phyloP scores from a whole-genome alignment of 148 eudicot genomes.

The Rheum nobile region DNA sequence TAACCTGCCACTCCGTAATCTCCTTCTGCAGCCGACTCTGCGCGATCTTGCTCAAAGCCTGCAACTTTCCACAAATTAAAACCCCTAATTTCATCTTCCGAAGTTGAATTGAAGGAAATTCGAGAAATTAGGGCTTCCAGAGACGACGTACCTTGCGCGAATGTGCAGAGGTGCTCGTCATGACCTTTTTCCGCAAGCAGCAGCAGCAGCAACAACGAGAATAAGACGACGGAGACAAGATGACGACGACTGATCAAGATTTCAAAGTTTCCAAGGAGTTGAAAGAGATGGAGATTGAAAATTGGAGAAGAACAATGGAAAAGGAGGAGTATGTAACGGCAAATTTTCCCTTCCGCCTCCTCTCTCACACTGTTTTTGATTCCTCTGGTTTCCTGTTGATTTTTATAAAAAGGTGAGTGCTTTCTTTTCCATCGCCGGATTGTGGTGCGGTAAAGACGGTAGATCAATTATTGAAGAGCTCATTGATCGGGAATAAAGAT shows the following conservation, averaged over 20 bases:
- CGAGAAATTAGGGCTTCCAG: neutral
- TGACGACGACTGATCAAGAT: neutral
- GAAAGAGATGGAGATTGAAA: neutral
- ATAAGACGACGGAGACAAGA: neutral
- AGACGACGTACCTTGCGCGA: conserved; percentile 6
- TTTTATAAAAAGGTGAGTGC: neutral
- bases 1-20: conserved; percentile 33
- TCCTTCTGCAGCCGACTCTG: conserved; percentile 30
- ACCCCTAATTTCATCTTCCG: no score
- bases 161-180: conserved; percentile 2
- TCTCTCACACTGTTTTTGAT: neutral
- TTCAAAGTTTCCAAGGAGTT: neutral
- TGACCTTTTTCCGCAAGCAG: conserved; percentile 1
- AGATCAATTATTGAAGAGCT: neutral
- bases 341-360: neutral
- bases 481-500: neutral
- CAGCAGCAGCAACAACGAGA: neutral
- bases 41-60: conserved; percentile 38
- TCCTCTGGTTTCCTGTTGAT: neutral
- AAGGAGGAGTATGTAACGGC: neutral
- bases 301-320: neutral
- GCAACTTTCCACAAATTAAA: neutral
- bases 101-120: neutral
- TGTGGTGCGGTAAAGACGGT: neutral
- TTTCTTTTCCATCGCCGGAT: neutral